A percentile compares a stretch with the other conserved stretches of the same genome.
Conservation (phyloP, 2,329 filamentous ascomycete genomes). For the Juglanconis sp. region DNA sequence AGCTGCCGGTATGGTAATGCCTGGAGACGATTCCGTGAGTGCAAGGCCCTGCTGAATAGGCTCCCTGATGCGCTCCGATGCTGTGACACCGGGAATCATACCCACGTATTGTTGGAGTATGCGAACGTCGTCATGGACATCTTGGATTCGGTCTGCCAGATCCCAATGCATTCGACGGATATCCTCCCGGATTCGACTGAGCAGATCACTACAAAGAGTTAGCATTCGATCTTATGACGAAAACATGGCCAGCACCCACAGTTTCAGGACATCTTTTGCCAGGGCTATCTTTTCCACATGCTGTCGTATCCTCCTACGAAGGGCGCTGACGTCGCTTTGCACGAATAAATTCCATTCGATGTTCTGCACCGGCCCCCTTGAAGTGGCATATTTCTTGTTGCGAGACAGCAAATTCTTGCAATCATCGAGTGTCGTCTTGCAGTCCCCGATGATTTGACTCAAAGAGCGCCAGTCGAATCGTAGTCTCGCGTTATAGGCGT, state of each 20-base stretch:
- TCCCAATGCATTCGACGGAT: slow-evolving; percentile 21
- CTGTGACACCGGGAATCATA: background rate
- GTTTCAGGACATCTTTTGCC: slow-evolving; percentile 34
- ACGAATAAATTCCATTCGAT: slow-evolving; percentile 36
- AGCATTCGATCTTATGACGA: background rate
- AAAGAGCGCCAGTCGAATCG: slow-evolving; percentile 22
- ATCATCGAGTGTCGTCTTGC: slow-evolving; percentile 29
- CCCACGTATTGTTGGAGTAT: slow-evolving; percentile 9
- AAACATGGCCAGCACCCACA: slow-evolving; percentile 25
- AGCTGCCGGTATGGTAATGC: background rate
- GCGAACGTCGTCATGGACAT: slow-evolving; percentile 21
- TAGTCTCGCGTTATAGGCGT: background rate
- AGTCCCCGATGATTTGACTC: slow-evolving; percentile 30
- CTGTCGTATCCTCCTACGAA: slow-evolving; percentile 30
- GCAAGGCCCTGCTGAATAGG: background rate
- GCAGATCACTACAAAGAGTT: slow-evolving; percentile 27
- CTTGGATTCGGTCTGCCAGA: slow-evolving; percentile 15
- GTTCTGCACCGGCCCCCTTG: slow-evolving; percentile 28
- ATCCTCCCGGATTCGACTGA: slow-evolving; percentile 26
- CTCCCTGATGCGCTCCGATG: background rate
- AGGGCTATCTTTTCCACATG: slow-evolving; percentile 33
- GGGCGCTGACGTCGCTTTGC: slow-evolving; percentile 29
- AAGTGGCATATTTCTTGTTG: slow-evolving; percentile 28
- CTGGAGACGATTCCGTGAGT: background rate
- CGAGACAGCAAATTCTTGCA: slow-evolving; percentile 27